These are phyloP conservation scores for Incumbomyces delicatus DNA, from an alignment of 2,329 filamentous ascomycete genomes.

Conservation along the genomic window DNA sequence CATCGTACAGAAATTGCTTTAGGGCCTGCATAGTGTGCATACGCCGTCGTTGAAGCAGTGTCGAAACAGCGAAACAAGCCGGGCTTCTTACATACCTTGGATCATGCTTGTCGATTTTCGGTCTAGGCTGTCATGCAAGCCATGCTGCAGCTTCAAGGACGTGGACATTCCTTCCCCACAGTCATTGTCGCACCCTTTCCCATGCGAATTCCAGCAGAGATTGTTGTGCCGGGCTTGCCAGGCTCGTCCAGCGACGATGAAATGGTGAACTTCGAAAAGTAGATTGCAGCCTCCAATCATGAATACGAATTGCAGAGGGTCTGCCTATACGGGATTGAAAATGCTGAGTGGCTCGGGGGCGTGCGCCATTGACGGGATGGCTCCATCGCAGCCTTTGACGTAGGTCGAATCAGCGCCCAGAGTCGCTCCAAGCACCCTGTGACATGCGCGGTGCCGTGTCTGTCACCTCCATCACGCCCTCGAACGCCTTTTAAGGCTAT, in stretches of 20 bases:
- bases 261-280: neutral
- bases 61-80: constrained; percentile 5
- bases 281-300: constrained; percentile 2
- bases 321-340: neutral
- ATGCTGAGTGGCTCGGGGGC: constrained; percentile 1
- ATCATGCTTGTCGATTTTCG: constrained; percentile 1
- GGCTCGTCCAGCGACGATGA: too few relatives aligned
- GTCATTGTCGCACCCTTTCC: neutral
- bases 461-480: constrained; percentile 1
- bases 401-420: constrained; percentile 14
- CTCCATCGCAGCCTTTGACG: constrained; percentile 5
- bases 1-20: constrained; percentile 5
- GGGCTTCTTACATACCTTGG: constrained; percentile 1
- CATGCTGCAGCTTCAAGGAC: neutral
- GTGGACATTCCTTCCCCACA: neutral
- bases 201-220: too few relatives aligned
- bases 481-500: constrained; percentile 1
- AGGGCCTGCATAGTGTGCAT: constrained; percentile 2
- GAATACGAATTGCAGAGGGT: neutral
- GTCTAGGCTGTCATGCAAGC: constrained; percentile 7
- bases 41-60: neutral
- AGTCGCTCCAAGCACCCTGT: constrained; percentile 15
- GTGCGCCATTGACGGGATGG: neutral
- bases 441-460: constrained; percentile 8
- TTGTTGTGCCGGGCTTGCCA: neutral